Evolutionary conservation across 2,329 filamentous ascomycete species (phyloP).

Genomic region (Ascosphaera acerosa): DNA sequence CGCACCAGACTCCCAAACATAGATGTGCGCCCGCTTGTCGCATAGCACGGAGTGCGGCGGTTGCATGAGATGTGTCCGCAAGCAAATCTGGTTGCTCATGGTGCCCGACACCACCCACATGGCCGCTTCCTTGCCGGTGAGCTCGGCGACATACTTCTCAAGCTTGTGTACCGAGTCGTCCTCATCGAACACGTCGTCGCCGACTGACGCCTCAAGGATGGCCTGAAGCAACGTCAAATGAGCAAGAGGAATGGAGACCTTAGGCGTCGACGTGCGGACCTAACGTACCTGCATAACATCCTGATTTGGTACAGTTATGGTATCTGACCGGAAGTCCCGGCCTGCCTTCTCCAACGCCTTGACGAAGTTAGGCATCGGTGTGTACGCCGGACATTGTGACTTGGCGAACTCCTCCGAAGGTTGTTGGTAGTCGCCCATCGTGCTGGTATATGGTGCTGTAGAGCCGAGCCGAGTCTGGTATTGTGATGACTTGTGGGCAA

Average conservation of each 20-base stretch:
- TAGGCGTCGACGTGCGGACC: no score
- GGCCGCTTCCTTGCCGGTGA: slow-evolving; percentile 13
- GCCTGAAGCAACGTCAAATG: slow-evolving; percentile 7
- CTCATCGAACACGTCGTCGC: slow-evolving; percentile 13
- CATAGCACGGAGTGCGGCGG: slow-evolving; percentile 13
- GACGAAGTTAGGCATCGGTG: slow-evolving; percentile 4
- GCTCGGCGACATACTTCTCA: slow-evolving; percentile 10
- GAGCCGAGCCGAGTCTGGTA: no score
- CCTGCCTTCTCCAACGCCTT: slow-evolving; percentile 4
- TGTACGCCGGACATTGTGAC: slow-evolving; percentile 2
- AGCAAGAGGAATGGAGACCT: no score
- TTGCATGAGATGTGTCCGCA: slow-evolving; percentile 12
- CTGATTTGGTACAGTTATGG: slow-evolving; percentile 10
- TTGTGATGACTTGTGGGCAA: no score
- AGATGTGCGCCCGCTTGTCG: slow-evolving; percentile 14
- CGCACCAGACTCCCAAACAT: slow-evolving; percentile 11
- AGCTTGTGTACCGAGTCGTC: slow-evolving; percentile 10
- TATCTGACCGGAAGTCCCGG: slow-evolving; percentile 10
- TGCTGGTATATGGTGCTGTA: neutral
- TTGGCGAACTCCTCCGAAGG: neutral
- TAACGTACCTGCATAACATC: slow-evolving; percentile 9
- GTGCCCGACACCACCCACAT: slow-evolving; percentile 15
- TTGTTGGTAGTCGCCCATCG: neutral
- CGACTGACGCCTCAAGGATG: slow-evolving; percentile 12
- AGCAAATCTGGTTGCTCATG: slow-evolving; percentile 17